phyloP scores from a whole-genome alignment of 345 rosid genomes.

The Brassica incana region DNA sequence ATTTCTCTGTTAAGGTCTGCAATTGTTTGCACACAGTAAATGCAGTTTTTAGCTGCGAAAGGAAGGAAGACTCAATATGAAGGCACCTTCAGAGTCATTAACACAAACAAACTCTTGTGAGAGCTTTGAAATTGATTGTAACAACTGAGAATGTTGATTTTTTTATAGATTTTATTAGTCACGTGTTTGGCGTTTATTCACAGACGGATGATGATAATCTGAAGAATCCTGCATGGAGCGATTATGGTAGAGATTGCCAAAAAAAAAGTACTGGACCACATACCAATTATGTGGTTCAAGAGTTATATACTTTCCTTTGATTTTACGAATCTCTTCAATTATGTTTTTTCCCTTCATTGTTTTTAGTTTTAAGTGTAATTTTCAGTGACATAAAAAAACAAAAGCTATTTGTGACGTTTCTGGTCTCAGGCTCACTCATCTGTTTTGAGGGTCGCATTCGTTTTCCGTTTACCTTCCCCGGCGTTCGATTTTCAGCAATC shows the following conservation, averaged over 20 bases:
- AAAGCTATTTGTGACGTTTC: background rate
- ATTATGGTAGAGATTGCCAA: constrained; percentile 27
- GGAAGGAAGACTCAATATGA: constrained; percentile 17
- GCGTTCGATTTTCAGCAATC: constrained; percentile 52
- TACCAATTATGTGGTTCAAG: constrained; percentile 18
- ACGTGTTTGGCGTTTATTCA: background rate
- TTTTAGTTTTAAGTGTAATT: constrained; percentile 1
- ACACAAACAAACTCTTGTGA: background rate
- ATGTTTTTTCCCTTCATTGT: background rate
- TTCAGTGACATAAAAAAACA: background rate
- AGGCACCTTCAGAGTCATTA: background rate
- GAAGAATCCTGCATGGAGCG: constrained; percentile 59
- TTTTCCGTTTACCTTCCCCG: background rate
- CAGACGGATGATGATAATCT: constrained; percentile 46
- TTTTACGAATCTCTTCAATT: constrained; percentile 34
- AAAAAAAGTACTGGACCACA: constrained; percentile 23
- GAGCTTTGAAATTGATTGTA: background rate
- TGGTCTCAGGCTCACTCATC: constrained; percentile 36
- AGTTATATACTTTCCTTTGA: constrained; percentile 19
- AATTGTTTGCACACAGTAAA: constrained; percentile 17
- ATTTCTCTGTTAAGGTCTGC: constrained; percentile 12
- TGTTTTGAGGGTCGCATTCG: constrained; percentile 32
- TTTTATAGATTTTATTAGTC: background rate
- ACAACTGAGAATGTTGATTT: background rate
- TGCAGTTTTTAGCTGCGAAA: constrained; percentile 31